Evolutionary conservation across 768 basidiomycete species (phyloP), one percentile per base, ranked within the genome.

Genomic region (Hypsizygus marmoreus): DNA sequence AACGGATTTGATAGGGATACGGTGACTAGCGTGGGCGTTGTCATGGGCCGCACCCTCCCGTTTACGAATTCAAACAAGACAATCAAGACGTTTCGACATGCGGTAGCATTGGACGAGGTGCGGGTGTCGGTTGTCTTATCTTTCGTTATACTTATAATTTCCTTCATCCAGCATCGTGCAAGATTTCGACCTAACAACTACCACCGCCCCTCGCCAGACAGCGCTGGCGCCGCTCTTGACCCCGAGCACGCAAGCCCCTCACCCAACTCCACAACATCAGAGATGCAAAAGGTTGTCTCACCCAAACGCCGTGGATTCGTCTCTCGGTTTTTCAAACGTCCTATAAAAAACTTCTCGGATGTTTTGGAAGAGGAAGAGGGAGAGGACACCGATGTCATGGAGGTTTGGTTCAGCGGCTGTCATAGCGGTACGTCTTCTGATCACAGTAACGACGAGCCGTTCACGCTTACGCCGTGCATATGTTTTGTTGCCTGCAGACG

Each of bases 321-420:
- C 10, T 46, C 40, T 8, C 32, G 17, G 24, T 26, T 48, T 16
- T 49, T 30, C 26, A 54, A 47, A 45, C 39, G 36, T 10, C 40
- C 17, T 4, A 37, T 16, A 42, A 25, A 26, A 20, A 49, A 16
- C 23, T 8, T 55, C 2, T 31, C 43, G 4, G 36, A 31, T n/a
- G 29, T 43, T 17, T 14, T 9, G 35, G 51, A 50, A 13, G 49
- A 47, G 19, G 32, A 40, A 13, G n/a, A 34, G 5, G 36, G 48
- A 22, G 47, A 50, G 8, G 49, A 58, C 20, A 57, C 56, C 19
- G 80, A 89, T 61, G 80, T 88, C 11, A 59, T 82, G 10, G 89
- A 92, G 59, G 87, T 91, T 2, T 92, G 88, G 88, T 92, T 92
- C 55, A 55, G 80, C 5, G 89, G 89, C 2, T 80, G 81, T 50